Evolutionary conservation across 805 yeast genomes (phyloP).

Genomic region (Cyberlindnera xishuangbannaensis): DNA sequence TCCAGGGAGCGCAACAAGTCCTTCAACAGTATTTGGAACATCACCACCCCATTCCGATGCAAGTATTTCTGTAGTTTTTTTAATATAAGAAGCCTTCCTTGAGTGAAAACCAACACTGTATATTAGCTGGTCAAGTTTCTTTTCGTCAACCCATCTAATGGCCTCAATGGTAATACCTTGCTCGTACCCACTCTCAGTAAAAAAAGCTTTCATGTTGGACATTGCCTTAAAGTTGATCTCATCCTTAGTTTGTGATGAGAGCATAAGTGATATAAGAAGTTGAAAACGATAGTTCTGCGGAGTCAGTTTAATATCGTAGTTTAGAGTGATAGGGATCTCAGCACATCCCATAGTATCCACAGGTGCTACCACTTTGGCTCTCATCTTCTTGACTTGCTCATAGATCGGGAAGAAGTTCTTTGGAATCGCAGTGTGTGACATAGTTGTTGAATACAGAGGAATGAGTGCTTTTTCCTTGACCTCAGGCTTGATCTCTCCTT

Average conservation of each 20-base stretch:
- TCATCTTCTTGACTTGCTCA: conserved; percentile 57
- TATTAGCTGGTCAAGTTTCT: conserved; percentile 59
- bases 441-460: too few relatives aligned
- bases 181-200: conserved; percentile 35
- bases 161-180: conserved; percentile 58
- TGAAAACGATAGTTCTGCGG: conserved; percentile 56
- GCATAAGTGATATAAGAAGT: conserved; percentile 72
- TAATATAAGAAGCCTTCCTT: conserved; percentile 68
- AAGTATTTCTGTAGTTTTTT: conserved; percentile 51
- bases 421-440: conserved; percentile 25
- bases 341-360: conserved; percentile 90
- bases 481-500: conserved; percentile 2
- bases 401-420: conserved; percentile 51
- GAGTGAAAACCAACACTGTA: conserved; percentile 82
- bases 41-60: conserved; percentile 51
- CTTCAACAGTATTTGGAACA: conserved; percentile 65
- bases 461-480: conserved; percentile 1
- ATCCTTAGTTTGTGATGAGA: conserved; percentile 89
- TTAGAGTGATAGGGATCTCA: conserved; percentile 38
- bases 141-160: conserved; percentile 42
- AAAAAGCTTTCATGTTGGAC: conserved; percentile 46
- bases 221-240: conserved; percentile 76
- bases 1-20: conserved; percentile 70
- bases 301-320: conserved; percentile 24
- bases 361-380: conserved; percentile 64